These are phyloP conservation scores for Oryza coarctata DNA, from an alignment of 176 grass and related monocot species.

Conservation along the genomic window DNA sequence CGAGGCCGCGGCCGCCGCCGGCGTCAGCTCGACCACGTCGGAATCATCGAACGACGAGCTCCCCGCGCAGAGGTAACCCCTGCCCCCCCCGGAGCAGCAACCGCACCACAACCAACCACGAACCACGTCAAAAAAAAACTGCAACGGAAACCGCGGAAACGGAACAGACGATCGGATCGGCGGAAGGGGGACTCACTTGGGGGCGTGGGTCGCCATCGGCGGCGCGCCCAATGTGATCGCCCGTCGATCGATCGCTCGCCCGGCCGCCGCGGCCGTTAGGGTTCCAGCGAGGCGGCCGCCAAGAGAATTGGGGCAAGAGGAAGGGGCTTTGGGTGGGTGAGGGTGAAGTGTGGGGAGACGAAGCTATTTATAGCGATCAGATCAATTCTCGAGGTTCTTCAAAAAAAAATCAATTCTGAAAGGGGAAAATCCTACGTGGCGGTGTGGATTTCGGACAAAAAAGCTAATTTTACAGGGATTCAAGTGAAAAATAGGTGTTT, in stretches of 20 bases:
- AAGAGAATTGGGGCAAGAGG: neutral
- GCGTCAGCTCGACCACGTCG: slow-evolving; percentile 58
- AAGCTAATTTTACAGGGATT: neutral
- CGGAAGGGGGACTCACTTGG: slow-evolving; percentile 38
- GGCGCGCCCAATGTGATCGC: slow-evolving; percentile 34
- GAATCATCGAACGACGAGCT: slow-evolving; percentile 58
- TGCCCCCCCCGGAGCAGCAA: neutral
- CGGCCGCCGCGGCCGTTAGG: slow-evolving; percentile 11
- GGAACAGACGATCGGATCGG: slow-evolving; percentile 24
- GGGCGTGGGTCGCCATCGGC: slow-evolving; percentile 45
- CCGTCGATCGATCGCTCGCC: neutral
- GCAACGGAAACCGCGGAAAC: neutral
- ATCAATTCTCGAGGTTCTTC: no score
- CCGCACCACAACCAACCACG: neutral
- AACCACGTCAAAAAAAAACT: slow-evolving; percentile 3
- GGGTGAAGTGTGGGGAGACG: neutral
- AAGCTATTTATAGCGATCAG: neutral
- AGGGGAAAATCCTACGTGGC: neutral
- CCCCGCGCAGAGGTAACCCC: slow-evolving; percentile 43
- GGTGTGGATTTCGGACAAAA: neutral
- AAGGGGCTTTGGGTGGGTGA: neutral
- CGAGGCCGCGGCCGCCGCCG: slow-evolving; percentile 24
- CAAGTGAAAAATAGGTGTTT: neutral
- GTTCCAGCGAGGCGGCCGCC: slow-evolving; percentile 19
- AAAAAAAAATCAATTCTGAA: neutral